A percentile compares a stretch with the other conserved stretches of the same genome.
Evolutionary conservation across 78 protist genomes (phyloP).

Genomic region (Bodo saltans): DNA sequence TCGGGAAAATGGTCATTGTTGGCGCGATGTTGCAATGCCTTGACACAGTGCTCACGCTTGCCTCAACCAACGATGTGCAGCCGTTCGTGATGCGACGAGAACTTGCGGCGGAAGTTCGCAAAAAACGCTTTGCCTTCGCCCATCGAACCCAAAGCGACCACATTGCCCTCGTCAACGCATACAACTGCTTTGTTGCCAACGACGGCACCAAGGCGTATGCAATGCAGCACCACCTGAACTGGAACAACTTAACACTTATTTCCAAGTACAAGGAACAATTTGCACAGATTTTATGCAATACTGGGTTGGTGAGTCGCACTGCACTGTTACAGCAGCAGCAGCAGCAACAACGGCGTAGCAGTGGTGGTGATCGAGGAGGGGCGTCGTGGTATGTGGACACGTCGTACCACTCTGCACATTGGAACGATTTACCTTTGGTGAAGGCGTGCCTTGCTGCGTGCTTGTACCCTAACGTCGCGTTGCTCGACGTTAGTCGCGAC

Average conservation of each 20-base stretch:
- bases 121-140: neutral
- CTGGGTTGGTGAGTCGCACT: too few species aligned
- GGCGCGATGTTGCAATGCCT: constrained; percentile 68
- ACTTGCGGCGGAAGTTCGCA: neutral
- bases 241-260: neutral
- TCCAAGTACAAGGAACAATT: neutral
- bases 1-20: constrained; percentile 74
- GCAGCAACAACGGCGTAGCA: too few species aligned
- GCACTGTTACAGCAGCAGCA: too few species aligned
- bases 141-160: neutral
- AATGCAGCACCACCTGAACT: neutral
- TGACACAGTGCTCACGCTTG: constrained; percentile 75
- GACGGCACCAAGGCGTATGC: neutral
- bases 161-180: neutral
- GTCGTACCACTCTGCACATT: too few species aligned
- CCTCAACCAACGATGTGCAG: constrained; percentile 42
- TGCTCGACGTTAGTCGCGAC: too few species aligned
- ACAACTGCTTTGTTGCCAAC: neutral
- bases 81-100: neutral
- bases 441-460: too few species aligned
- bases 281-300: neutral
- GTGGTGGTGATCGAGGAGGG: too few species aligned
- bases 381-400: too few species aligned
- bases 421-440: too few species aligned
- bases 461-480: too few species aligned